Evolutionary conservation across 2,329 filamentous ascomycete genomes (phyloP), one percentile per base, ranked within the genome.

Genomic region (Clonostachys rosea): DNA sequence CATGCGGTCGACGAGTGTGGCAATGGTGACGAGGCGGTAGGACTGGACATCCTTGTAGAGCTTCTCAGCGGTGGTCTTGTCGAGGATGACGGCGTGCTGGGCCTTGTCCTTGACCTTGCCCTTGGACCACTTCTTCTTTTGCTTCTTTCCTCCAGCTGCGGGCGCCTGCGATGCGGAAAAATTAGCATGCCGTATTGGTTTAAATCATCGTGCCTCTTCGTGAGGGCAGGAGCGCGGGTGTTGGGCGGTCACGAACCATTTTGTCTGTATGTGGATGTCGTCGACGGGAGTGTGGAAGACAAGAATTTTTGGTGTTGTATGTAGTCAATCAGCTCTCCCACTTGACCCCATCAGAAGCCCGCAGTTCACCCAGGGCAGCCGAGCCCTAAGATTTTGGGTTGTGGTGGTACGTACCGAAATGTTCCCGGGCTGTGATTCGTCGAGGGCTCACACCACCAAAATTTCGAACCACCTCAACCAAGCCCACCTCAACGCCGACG

Each of bases 11-110:
- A 99, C 94, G 68, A 99, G 91, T 65, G 90, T 92, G 67, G 94
- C 91, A 67, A 97, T 88, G 70, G 94, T 97, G 79, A 99, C 91
- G 74, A 99, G 91, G 70, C 94, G 91, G 88, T 97, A 99, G 58
- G 94, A 96, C 78, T 97, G 94, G 66, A 99, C 95, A 84, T 99
- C 94, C 84, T 99, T 99, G 84, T 96, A 88, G 75, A 99, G 91
- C 83, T 95, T 96, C 79, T 99, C 94, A 62, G 87, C 88, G 70
- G 87, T 96, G 77, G 81, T 71, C 86, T 99, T 99, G 83, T 99
- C 94, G 78, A 99, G 90, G 70, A 97, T 83, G 76, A 99, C 94
- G 75, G 89, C 89, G 85, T 99, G 94, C 76, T 97, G 88, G 78
- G 94, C 92, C 91, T 99, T 99, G 86, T 99, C 94, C 94, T 99